Evolutionary conservation across 371 early-diverging fungal genomes (phyloP).

Genomic region (Mortierella sp.): DNA sequence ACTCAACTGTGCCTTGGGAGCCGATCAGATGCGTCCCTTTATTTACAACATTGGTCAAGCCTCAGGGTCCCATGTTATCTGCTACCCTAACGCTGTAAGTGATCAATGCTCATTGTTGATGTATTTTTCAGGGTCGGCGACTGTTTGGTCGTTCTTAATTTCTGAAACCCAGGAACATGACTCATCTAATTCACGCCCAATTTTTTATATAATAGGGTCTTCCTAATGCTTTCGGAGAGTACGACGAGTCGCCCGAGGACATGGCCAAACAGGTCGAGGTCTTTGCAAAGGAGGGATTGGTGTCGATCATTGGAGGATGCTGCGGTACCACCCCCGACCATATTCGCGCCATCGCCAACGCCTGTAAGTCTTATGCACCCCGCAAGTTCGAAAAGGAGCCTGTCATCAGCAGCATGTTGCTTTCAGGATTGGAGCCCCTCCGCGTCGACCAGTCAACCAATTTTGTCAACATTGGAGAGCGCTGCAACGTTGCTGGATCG

Average conservation of each 20-base stretch:
- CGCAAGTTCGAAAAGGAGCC: slow-evolving; percentile 78
- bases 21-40: slow-evolving; percentile 95
- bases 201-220: slow-evolving; percentile 65
- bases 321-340: slow-evolving; percentile 96
- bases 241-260: slow-evolving; percentile 88
- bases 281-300: slow-evolving; percentile 90
- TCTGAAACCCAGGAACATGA: background rate
- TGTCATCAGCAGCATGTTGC: slow-evolving; percentile 72
- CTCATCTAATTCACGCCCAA: background rate
- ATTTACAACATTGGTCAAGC: slow-evolving; percentile 89
- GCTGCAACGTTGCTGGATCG: slow-evolving; percentile 97
- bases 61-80: slow-evolving; percentile 85
- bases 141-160: background rate
- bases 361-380: slow-evolving; percentile 79
- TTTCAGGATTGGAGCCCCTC: slow-evolving; percentile 90
- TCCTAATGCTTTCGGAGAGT: slow-evolving; percentile 90
- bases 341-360: slow-evolving; percentile 90
- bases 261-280: slow-evolving; percentile 88
- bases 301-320: slow-evolving; percentile 96
- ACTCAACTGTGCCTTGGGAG: slow-evolving; percentile 96
- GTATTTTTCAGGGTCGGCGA: background rate
- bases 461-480: slow-evolving; percentile 95
- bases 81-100: slow-evolving; percentile 94
- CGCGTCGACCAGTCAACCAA: slow-evolving; percentile 82
- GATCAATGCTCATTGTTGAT: background rate